A percentile compares a stretch with the other conserved stretches of the same genome.
These are phyloP conservation scores for Rhododendron henanense DNA, from an alignment of 148 eudicot species.

Conservation along the genomic window DNA sequence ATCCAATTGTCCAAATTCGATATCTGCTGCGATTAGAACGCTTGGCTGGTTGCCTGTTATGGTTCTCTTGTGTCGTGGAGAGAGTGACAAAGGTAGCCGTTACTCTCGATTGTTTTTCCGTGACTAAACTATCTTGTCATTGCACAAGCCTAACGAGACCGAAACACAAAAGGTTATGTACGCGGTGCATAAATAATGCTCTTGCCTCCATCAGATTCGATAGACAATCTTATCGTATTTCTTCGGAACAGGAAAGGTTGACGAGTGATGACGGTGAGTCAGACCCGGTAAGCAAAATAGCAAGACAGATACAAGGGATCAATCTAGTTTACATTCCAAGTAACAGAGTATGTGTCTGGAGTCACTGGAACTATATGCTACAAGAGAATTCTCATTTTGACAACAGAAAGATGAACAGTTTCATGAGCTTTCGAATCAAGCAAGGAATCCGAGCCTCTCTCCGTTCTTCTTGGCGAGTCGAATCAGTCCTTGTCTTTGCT, in stretches of 20 bases:
- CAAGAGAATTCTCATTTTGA: not conserved
- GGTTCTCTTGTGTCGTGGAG: not conserved
- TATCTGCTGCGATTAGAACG: not conserved
- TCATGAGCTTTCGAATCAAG: not conserved
- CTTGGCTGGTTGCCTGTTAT: not conserved
- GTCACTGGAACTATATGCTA: not conserved
- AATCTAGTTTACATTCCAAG: not conserved
- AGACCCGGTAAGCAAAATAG: not conserved
- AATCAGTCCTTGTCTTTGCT: conserved; percentile 89
- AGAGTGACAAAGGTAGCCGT: not conserved
- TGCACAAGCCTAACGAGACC: not conserved
- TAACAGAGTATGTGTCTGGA: not conserved
- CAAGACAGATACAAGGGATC: not conserved
- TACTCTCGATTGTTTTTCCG: not conserved
- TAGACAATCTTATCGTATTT: not conserved
- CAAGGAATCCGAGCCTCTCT: conserved; percentile 65
- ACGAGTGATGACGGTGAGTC: not conserved
- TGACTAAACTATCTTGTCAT: not conserved
- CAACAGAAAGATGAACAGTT: not conserved
- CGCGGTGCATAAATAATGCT: not conserved
- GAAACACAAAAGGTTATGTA: not conserved
- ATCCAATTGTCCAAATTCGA: not conserved
- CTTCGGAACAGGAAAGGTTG: not conserved
- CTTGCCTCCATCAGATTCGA: not conserved
- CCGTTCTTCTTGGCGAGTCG: conserved; percentile 94